Conservation (phyloP, 331 rosid genomes). For the Malus hybrid region DNA sequence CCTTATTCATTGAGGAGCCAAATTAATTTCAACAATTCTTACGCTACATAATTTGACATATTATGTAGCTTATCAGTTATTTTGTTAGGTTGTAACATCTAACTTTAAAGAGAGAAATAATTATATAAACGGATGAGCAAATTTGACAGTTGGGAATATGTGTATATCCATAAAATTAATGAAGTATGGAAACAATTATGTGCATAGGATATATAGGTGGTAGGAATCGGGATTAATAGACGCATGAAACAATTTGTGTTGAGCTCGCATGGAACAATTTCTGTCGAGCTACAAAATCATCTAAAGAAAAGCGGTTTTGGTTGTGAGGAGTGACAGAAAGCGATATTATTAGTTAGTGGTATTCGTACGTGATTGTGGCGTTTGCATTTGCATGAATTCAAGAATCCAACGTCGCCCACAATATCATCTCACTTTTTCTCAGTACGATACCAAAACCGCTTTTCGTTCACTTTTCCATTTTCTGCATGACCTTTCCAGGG, state of each 20-base stretch:
- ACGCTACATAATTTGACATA: too few species aligned
- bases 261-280: too few species aligned
- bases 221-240: background rate
- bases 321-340: background rate
- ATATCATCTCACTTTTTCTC: constrained; percentile 11
- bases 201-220: background rate
- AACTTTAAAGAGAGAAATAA: too few species aligned
- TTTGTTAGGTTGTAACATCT: too few species aligned
- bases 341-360: background rate
- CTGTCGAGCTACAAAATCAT: background rate
- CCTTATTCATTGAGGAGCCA: too few species aligned
- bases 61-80: too few species aligned
- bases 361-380: background rate
- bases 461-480: background rate
- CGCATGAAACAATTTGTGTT: background rate
- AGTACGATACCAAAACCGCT: constrained; percentile 32
- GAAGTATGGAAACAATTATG: too few species aligned
- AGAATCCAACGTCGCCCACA: constrained; percentile 42
- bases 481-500: background rate
- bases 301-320: background rate
- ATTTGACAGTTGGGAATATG: too few species aligned
- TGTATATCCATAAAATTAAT: too few species aligned
- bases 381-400: background rate
- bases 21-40: too few species aligned
- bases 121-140: too few species aligned